Evolutionary conservation across 495 filamentous ascomycete genomes (phyloP).

Genomic region (Amphirosellinia nigrospora): DNA sequence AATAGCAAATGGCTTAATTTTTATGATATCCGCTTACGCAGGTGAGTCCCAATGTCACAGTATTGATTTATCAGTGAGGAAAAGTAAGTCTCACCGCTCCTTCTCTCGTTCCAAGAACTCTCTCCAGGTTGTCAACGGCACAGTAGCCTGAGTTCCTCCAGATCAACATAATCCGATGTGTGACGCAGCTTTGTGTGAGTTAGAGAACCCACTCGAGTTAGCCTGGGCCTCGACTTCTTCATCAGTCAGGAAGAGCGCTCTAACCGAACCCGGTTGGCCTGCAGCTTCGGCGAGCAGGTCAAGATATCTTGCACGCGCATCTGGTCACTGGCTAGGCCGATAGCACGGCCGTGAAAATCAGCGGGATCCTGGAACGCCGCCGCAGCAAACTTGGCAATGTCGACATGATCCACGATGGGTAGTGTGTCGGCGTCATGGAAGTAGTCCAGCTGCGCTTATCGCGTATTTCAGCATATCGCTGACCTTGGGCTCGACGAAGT

Average conservation of each 20-base stretch:
- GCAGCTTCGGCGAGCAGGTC: slow-evolving; percentile 37
- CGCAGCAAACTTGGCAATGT: slow-evolving; percentile 50
- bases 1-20: too few species aligned
- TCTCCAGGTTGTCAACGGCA: neutral
- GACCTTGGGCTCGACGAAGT: slow-evolving; percentile 49
- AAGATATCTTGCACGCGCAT: slow-evolving; percentile 40
- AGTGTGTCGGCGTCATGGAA: slow-evolving; percentile 34
- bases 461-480: slow-evolving; percentile 45
- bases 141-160: neutral
- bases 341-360: slow-evolving; percentile 41
- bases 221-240: slow-evolving; percentile 38
- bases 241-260: slow-evolving; percentile 42
- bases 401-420: slow-evolving; percentile 52
- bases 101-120: too few species aligned
- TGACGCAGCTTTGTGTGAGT: neutral
- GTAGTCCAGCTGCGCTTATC: slow-evolving; percentile 38
- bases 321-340: slow-evolving; percentile 48
- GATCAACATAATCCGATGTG: neutral
- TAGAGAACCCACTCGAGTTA: neutral
- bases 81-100: too few species aligned
- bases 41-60: too few species aligned
- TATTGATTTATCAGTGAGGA: too few species aligned
- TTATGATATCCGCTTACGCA: too few species aligned
- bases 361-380: slow-evolving; percentile 47
- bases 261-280: slow-evolving; percentile 36